Evolutionary conservation across 257 asterid genomes (phyloP), one percentile per base, ranked within the genome.

Genomic region (Salvia rosmarinus): DNA sequence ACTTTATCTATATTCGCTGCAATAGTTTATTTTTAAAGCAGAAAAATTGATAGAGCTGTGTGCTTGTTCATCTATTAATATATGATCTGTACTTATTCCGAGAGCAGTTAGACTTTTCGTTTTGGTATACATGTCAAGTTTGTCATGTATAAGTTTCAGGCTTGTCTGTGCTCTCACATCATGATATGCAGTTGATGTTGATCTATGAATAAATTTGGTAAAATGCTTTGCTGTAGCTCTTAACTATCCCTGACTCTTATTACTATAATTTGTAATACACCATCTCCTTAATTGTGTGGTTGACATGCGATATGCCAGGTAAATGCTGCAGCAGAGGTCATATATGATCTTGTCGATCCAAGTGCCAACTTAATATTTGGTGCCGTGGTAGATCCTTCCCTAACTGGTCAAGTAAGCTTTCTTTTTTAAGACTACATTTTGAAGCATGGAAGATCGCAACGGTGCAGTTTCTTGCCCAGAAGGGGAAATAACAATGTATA

Each of bases 321-420:
- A 64, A 93, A 90, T 79, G 93, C 97, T 54, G 96, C 97, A 42
- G 97, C 97, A 69, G 97, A 90, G 83, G 97, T 93, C 77, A 90
- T 93, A 83, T 93, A 90, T 68, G 97, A 88, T 75, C 95, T 93
- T 65, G 96, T 93, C 70, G 98, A 93, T 78, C 97, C 98, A 67
- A 88, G 82, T 80, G 98, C 98, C 71, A 93, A 93, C 90, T 82
- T 93, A 77, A 93, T 93, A 44, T 93, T 93, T 68, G 98, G 98
- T 65, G 97, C 95, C 32, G 98, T 93, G 35, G 75, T 93, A 61
- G 98, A 90, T 79, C 96, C 98, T 12, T 82, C 95, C 25, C 70
- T 90, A 56, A 88, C 86, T 77, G 98, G 96, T 39, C 96, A 92
- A 87, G 98, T 92, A 85, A 88, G 95, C 77, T 42, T 37, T 51